Base-by-base conservation (phyloP, 1,284 basidiomycete genomes). In the Amylostereum areolatum region DNA sequence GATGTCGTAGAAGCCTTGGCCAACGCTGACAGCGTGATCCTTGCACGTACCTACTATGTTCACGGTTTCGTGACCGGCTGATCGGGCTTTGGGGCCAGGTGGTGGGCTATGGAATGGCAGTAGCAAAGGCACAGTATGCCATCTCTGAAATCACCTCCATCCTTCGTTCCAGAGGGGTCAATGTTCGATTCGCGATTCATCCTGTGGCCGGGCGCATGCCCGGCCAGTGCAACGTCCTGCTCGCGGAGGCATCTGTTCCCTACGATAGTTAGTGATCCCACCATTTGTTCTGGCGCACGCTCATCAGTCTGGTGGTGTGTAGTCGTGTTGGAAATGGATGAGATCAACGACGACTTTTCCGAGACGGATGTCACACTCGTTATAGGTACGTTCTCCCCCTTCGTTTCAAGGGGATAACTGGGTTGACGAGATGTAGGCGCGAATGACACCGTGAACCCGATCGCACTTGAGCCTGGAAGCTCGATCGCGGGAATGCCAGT, bases 291-390 rank as follows among this genome's bases (percentile, higher is more conserved):
- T 39, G 18, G 18, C 18, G 18, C 1, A 18, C 18, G 18, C 18
- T 18, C 18, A 18, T 18, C 18, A 18, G 18, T 18, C 18, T 18
- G 18, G 18, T 18, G 18, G 18, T 18, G 12, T 8, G 30, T 57
- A 89, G 89, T 92, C 54, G 89, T 92, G 30, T 72, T 89, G 48
- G 89, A 92, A 69, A 92, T 92, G 90, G 89, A 92, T 57, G 89
- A 92, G 67, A 92, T 92, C 68, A 91, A 92, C 61, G 89, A 92
- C 46, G 90, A 92, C 63, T 92, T 92, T 66, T 71, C 73, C 48
- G 85, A 89, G 32, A 92, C 90, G 0, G 90, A 92, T 62, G 78
- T 92, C 8, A 88, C 85, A 9, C 77, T 92, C 24, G 89, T 89
- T 54, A 89, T 89, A 54, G 89, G 18, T 18, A 18, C 18, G 18